A percentile compares a stretch with the other conserved stretches of the same genome.
Conservation (phyloP, 495 filamentous ascomycete species). For the Podospora sp. region DNA sequence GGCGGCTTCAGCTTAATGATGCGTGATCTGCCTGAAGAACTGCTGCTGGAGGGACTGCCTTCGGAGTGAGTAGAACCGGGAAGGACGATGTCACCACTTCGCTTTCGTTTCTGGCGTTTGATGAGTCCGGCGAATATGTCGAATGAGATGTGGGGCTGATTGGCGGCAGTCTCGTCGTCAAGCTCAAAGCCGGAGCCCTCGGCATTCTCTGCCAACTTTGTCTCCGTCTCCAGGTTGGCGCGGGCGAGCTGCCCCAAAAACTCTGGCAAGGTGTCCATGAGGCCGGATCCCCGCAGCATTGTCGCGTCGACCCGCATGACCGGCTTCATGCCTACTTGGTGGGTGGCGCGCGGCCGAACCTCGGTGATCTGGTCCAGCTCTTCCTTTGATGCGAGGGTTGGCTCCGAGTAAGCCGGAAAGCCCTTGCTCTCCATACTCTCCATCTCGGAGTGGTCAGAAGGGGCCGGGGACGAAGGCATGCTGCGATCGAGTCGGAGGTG, state of each 20-base stretch:
- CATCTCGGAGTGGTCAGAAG: constrained; percentile 16
- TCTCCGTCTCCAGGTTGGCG: constrained; percentile 31
- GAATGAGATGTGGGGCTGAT: constrained; percentile 31
- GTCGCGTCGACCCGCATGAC: constrained; percentile 32
- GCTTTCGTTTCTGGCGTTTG: constrained; percentile 23
- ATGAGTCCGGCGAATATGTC: constrained; percentile 28
- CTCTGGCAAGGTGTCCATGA: constrained; percentile 29
- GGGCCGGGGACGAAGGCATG: not conserved
- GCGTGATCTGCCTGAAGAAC: too few species aligned
- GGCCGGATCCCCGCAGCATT: constrained; percentile 29
- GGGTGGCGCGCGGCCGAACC: constrained; percentile 17
- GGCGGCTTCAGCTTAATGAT: constrained; percentile 3
- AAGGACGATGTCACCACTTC: too few species aligned
- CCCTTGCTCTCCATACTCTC: constrained; percentile 20
- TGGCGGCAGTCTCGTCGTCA: constrained; percentile 19
- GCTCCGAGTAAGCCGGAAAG: constrained; percentile 31
- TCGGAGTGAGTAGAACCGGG: too few species aligned
- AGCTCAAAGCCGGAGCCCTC: constrained; percentile 19
- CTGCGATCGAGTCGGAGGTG: constrained; percentile 22
- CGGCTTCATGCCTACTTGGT: constrained; percentile 9
- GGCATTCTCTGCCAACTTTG: constrained; percentile 28
- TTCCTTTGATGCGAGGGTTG: constrained; percentile 28
- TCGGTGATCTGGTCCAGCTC: constrained; percentile 33
- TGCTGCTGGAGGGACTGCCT: too few species aligned
- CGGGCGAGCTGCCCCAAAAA: constrained; percentile 35